Percentiles rank a stretch among this genome's conserved stretches.
Evolutionary conservation across 2,329 filamentous ascomycete genomes (phyloP).

Genomic region (Bipolaris cookei): DNA sequence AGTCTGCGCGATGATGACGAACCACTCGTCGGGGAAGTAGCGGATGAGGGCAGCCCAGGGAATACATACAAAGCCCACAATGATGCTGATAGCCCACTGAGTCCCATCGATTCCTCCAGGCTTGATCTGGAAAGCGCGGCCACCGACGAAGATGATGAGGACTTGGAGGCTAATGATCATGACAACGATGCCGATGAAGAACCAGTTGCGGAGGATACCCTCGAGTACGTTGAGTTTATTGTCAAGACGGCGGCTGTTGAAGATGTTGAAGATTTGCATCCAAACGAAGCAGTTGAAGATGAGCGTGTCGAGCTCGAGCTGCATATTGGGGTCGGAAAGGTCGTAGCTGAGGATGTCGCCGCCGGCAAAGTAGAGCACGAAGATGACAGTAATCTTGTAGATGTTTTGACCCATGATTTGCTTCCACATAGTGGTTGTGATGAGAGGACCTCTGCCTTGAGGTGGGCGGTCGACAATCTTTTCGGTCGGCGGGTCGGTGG

Average conservation of each 20-base stretch:
- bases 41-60: too few species aligned
- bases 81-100: too few species aligned
- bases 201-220: conserved; percentile 62
- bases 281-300: conserved; percentile 75
- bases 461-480: conserved; percentile 92
- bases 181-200: too few species aligned
- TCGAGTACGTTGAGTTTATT: conserved; percentile 68
- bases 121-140: too few species aligned
- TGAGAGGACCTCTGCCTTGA: conserved; percentile 83
- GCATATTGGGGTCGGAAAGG: conserved; percentile 38
- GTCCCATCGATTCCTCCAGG: too few species aligned
- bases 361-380: conserved; percentile 67
- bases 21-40: too few species aligned
- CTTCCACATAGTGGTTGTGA: conserved; percentile 67
- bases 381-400: conserved; percentile 65
- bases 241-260: conserved; percentile 69
- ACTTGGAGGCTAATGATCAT: too few species aligned
- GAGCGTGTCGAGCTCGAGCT: conserved; percentile 63
- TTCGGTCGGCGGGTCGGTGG: too few species aligned
- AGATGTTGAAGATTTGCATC: conserved; percentile 75
- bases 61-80: too few species aligned
- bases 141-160: too few species aligned
- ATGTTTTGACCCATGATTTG: conserved; percentile 69
- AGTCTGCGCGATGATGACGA: too few species aligned
- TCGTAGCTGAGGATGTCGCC: conserved; percentile 62